Evolutionary conservation across 2,329 filamentous ascomycete species (phyloP), one percentile per base, ranked within the genome.

Genomic region (Aspergillus phoenicis): DNA sequence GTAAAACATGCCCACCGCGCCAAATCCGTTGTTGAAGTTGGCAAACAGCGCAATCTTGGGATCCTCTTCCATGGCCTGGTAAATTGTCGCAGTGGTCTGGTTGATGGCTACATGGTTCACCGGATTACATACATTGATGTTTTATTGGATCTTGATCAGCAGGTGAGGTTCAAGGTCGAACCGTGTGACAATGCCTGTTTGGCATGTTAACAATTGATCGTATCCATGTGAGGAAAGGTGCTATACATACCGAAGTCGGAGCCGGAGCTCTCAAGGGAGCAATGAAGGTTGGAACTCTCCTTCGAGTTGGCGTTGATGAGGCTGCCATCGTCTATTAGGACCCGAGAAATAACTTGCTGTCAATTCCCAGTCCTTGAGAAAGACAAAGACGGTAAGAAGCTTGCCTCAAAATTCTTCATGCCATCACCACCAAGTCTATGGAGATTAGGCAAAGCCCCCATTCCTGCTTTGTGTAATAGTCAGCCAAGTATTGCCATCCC

Each of bases 251-350:
- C 70, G 49, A 73, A 74, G 39, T 64, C 68, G 17, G 70, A 62
- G 22, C 67, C 71, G 11, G 69, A 70, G 8, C 71, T 71, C 51
- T 73, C 72, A 15, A 74, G 54, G 3, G 70, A 70, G 66, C 70
- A 71, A 62, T 70, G 72, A 3, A 74, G 63, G 49, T 73, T 71
- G 1, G 62, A 24, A 48, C 73, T 64, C 30, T 64, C 49, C 4
- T 51, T 33, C 4, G 36, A 45, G 52, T 60, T 65, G 45, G 59
- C 62, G 20, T 58, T 61, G 39, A 62, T 47, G 15, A 66, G 45
- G 11, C 51, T 38, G 20, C 60, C 63, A 41, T 65, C 58, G 8
- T 62, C 64, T 2, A 67, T 49, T 6, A 67, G 62, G 11, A 67
- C 57, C 63, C 66, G 41, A n/a, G 41, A 5, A 10, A 20, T 41